Base-by-base conservation (phyloP, 2,329 filamentous ascomycete species). In the Monosporascus sp. region DNA sequence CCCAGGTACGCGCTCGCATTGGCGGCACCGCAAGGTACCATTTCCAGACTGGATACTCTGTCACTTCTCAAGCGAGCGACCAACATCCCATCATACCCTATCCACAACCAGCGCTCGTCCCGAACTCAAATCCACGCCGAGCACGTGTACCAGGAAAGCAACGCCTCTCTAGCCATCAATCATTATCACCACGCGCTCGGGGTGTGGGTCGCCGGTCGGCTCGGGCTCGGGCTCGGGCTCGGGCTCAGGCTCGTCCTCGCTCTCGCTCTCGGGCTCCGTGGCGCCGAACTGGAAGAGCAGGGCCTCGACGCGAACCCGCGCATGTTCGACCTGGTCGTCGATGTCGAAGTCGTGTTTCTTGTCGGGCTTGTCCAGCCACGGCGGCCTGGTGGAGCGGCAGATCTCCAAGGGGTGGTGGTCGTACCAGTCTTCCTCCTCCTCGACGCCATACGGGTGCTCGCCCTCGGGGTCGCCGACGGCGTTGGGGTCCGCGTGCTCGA, bases 251-350 rank as follows among this genome's bases (percentile, higher is more conserved):
- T 22, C 18, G 11, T 9, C 6, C 8, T 46, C 24, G 7, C 20
- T 46, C 22, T 4, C 24, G 6, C 44, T 46, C 17, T 51, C n/a
- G 2, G 47, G 50, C 37, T 22, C 18, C 17, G 18, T 5, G 22
- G 56, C 58, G 35, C 58, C 58, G 24, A 58, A 60, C 24, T 58
- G 54, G 15, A 43, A 35, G 17, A 60, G 48, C 50, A 60, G 17
- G 24, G 41, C 14, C 24, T 39, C 50, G 11, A 60, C 50, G 46
- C 53, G 54, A 24, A 37, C 51, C 45, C 50, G 48, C 17, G 56
- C 18, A 31, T 50, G 55, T 14, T 46, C 25, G 15, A 49, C 27
- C 49, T 55, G 47, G 2, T 54, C 48, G 15, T 54, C 52, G n/a
- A 38, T 2, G 14, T 43, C 52, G 11, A 54, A 47, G 45, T 22